Evolutionary conservation across 2,329 filamentous ascomycete genomes (phyloP).

Genomic region (Botrytis medusae): DNA sequence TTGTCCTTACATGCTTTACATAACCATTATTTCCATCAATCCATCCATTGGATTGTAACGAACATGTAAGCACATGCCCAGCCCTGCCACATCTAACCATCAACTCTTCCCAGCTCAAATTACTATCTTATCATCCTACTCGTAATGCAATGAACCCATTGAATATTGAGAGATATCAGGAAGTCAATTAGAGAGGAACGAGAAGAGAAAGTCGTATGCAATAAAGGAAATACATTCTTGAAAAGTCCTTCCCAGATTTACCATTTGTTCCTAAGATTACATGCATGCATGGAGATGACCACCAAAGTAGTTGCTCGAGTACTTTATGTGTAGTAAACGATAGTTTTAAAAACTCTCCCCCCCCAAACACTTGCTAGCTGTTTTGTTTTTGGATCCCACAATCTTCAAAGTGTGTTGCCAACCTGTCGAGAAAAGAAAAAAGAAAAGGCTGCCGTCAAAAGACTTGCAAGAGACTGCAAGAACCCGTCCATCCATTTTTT

Average conservation of each 20-base stretch:
- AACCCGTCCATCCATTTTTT: conserved; percentile 12
- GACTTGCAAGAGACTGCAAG: not conserved
- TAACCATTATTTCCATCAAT: not conserved
- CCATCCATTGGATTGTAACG: not conserved
- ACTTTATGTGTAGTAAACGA: not conserved
- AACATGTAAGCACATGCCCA: not conserved
- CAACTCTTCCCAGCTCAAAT: not conserved
- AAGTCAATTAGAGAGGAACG: not conserved
- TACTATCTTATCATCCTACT: not conserved
- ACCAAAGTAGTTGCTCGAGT: not conserved
- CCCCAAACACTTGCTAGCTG: not conserved
- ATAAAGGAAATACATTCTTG: conserved; percentile 13
- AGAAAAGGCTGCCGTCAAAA: conserved; percentile 1
- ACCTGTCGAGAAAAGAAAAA: not conserved
- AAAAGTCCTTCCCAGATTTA: conserved; percentile 1
- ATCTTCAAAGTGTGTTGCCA: conserved; percentile 1
- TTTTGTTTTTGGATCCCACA: conserved; percentile 8
- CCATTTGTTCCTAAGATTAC: conserved; percentile 18
- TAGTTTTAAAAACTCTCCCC: conserved; percentile 5
- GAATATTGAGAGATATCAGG: not conserved
- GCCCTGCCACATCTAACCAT: not conserved
- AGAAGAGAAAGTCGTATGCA: not conserved
- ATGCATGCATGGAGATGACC: conserved; percentile 11
- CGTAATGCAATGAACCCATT: not conserved
- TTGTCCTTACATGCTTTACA: not conserved